Conservation (phyloP, 140 eudicot species). For the Senecio squalidus region DNA sequence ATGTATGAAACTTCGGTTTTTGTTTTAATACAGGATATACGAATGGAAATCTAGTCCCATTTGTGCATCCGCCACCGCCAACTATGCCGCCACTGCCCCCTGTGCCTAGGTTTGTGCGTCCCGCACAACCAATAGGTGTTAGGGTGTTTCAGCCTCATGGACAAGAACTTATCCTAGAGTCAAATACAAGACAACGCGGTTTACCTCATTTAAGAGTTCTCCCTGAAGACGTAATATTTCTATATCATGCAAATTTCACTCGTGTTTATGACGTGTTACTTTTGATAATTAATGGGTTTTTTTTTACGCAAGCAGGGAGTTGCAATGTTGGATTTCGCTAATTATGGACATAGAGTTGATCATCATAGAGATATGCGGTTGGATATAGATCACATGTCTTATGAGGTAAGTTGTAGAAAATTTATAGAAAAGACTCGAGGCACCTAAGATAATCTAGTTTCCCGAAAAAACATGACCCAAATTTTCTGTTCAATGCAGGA, state of each 20-base stretch:
- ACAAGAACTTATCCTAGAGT: conserved; percentile 42
- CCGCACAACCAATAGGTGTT: conserved; percentile 48
- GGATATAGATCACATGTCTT: conserved; percentile 96
- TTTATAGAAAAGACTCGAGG: not conserved
- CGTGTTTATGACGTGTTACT: not conserved
- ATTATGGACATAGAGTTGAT: conserved; percentile 57
- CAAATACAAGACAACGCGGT: conserved; percentile 50
- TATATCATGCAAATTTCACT: not conserved
- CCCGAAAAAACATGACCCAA: not conserved
- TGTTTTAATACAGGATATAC: conserved; percentile 36
- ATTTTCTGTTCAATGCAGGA: conserved; percentile 42
- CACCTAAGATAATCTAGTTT: too few species aligned
- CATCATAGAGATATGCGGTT: conserved; percentile 91
- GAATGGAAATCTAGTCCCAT: conserved; percentile 33
- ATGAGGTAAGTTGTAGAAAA: conserved; percentile 54
- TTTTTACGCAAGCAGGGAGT: conserved; percentile 44
- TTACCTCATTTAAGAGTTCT: conserved; percentile 65
- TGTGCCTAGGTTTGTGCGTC: conserved; percentile 43
- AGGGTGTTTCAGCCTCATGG: conserved; percentile 55
- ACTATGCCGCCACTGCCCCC: conserved; percentile 38
- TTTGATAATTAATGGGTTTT: not conserved
- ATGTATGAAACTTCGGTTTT: not conserved
- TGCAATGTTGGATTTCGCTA: conserved; percentile 59
- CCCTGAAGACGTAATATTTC: conserved; percentile 59
- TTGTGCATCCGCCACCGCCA: conserved; percentile 37